phyloP scores from a whole-genome alignment of 345 rosid genomes.

The Lumnitzera littorea region DNA sequence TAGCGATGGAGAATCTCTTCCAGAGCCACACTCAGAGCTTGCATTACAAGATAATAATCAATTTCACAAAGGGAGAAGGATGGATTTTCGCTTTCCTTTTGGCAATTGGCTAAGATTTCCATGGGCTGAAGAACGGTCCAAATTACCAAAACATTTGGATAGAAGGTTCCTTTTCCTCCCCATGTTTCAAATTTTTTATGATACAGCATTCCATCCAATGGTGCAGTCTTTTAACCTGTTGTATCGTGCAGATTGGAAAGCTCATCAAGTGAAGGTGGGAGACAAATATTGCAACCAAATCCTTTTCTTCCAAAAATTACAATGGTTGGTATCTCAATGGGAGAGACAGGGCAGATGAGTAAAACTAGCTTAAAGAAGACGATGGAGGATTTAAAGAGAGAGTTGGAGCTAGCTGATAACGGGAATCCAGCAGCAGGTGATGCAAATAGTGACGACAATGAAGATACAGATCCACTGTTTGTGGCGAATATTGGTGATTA shows the following conservation, averaged over 20 bases:
- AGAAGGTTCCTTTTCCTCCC: not conserved
- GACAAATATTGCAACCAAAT: conserved; percentile 32
- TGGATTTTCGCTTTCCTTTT: conserved; percentile 48
- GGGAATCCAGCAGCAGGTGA: conserved; percentile 24
- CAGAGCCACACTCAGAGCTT: conserved; percentile 20
- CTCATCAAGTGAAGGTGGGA: conserved; percentile 22
- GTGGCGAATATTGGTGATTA: conserved; percentile 92
- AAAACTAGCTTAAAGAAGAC: conserved; percentile 77
- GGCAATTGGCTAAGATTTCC: conserved; percentile 58
- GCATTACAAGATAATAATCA: conserved; percentile 25
- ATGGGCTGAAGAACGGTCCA: conserved; percentile 29
- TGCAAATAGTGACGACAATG: conserved; percentile 14
- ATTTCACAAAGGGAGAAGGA: conserved; percentile 20
- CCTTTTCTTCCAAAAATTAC: conserved; percentile 97
- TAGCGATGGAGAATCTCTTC: conserved; percentile 4
- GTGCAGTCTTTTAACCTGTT: too few relatives aligned
- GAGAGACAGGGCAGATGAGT: conserved; percentile 70
- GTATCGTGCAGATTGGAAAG: conserved; percentile 16
- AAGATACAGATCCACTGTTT: conserved; percentile 73
- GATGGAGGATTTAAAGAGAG: conserved; percentile 66
- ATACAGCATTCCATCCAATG: not conserved
- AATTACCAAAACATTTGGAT: conserved; percentile 22
- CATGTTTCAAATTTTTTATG: conserved; percentile 3
- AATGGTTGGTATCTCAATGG: conserved; percentile 91
- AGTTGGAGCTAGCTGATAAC: conserved; percentile 62